Evolutionary conservation across 176 grass and related monocot species (phyloP).

Genomic region (Dendrocalamus sinicus): DNA sequence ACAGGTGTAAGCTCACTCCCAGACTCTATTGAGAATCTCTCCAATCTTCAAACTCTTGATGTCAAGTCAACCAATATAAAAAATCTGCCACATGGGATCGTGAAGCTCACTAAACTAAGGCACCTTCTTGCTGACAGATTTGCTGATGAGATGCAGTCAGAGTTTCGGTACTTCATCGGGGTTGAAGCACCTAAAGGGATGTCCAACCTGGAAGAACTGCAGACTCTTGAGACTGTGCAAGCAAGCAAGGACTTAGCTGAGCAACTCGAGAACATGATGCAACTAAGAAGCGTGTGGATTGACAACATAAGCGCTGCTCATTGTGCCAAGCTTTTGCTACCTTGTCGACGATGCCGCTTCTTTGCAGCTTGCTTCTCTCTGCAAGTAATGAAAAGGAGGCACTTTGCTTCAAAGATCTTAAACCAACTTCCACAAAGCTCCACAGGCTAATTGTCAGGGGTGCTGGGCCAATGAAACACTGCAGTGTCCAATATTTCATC

Average conservation of each 20-base stretch:
- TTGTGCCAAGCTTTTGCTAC: too few species aligned
- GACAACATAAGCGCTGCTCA: slow-evolving; percentile 20
- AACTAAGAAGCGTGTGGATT: slow-evolving; percentile 25
- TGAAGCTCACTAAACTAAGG: neutral
- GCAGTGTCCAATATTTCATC: neutral
- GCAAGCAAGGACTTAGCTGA: neutral
- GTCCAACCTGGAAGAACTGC: slow-evolving; percentile 15
- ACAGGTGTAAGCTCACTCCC: slow-evolving; percentile 47
- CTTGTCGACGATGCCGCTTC: slow-evolving; percentile 12
- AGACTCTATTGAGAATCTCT: slow-evolving; percentile 38
- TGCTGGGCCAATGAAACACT: neutral
- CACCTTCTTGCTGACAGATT: neutral
- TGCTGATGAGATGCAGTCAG: neutral
- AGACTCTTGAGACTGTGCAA: neutral
- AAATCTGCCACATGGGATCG: neutral
- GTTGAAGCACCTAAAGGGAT: neutral
- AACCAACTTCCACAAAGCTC: slow-evolving; percentile 5
- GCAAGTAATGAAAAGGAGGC: slow-evolving; percentile 26
- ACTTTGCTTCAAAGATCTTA: slow-evolving; percentile 7
- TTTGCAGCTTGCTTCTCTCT: slow-evolving; percentile 41
- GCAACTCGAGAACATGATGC: neutral
- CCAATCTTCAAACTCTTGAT: slow-evolving; percentile 39
- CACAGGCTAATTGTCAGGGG: slow-evolving; percentile 23
- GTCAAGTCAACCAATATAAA: slow-evolving; percentile 6
- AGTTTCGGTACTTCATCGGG: neutral